Evolutionary conservation across 345 rosid species (phyloP).

Genomic region (Viola odorata): DNA sequence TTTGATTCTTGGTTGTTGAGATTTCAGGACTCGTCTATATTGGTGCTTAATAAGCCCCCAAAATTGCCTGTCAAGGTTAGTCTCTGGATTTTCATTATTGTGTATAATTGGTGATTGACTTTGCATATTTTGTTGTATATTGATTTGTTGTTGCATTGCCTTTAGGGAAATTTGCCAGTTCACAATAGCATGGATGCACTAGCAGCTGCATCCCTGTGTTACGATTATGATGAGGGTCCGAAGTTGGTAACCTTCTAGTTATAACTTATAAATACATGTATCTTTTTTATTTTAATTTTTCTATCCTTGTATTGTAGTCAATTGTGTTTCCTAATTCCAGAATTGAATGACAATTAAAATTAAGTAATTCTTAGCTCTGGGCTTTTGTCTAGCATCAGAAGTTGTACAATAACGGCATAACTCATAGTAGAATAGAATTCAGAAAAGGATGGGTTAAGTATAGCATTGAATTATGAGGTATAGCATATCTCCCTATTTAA

Average conservation of each 20-base stretch:
- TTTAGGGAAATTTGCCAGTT: slow-evolving; percentile 72
- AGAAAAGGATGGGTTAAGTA: too few species aligned
- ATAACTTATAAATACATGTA: neutral
- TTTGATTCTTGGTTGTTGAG: slow-evolving; percentile 6
- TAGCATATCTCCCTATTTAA: too few species aligned
- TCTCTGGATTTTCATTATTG: slow-evolving; percentile 1
- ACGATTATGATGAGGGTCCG: slow-evolving; percentile 75
- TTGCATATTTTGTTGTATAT: neutral
- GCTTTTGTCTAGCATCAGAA: too few species aligned
- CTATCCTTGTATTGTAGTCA: neutral
- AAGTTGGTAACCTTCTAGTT: slow-evolving; percentile 51
- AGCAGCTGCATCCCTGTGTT: slow-evolving; percentile 91
- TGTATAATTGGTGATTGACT: neutral
- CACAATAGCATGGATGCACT: slow-evolving; percentile 96
- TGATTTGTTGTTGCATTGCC: slow-evolving; percentile 3
- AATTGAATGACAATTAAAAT: too few species aligned
- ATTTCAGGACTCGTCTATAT: slow-evolving; percentile 67
- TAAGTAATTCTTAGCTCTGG: too few species aligned
- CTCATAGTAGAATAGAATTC: too few species aligned
- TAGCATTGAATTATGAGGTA: too few species aligned
- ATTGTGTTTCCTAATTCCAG: too few species aligned
- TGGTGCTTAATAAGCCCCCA: slow-evolving; percentile 88
- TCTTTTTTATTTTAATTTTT: neutral
- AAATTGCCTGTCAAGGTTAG: slow-evolving; percentile 83
- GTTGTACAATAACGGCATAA: too few species aligned